Evolutionary conservation across 164 flowering plant species (phyloP).

Genomic region (Amborella trichopoda): DNA sequence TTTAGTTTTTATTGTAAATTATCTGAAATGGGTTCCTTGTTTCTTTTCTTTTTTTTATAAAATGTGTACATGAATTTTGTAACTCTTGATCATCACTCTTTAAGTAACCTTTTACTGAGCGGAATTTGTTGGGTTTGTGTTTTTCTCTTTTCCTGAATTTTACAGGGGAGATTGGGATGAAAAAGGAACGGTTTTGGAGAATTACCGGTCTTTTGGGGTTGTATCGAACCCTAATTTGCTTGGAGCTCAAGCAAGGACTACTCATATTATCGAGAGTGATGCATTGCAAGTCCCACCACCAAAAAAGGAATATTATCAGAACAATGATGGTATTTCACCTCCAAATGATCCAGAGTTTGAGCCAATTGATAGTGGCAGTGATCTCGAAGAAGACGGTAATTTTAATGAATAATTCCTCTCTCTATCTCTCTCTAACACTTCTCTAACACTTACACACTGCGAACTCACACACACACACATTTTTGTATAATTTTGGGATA

Average conservation of each 20-base stretch:
- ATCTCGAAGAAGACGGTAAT: conserved; percentile 92
- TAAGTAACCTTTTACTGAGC: too few species aligned
- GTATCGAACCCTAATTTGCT: conserved; percentile 84
- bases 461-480: too few species aligned
- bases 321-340: background rate
- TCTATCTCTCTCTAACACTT: too few species aligned
- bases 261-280: conserved; percentile 39
- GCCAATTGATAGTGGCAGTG: conserved; percentile 66
- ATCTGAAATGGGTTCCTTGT: too few species aligned
- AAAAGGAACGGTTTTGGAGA: conserved; percentile 44
- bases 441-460: too few species aligned
- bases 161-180: conserved; percentile 50
- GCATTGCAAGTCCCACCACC: conserved; percentile 48
- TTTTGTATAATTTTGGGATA: too few species aligned
- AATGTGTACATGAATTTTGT: background rate
- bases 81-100: too few species aligned
- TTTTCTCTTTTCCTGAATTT: background rate
- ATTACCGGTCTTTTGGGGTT: conserved; percentile 79
- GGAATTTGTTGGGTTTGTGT: too few species aligned
- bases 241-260: conserved; percentile 50
- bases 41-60: background rate
- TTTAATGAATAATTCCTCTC: too few species aligned
- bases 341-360: conserved; percentile 28
- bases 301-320: conserved; percentile 3
- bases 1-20: too few species aligned